Conservation (phyloP, 2,329 filamentous ascomycete genomes). For the Harringtonia lauricola region DNA sequence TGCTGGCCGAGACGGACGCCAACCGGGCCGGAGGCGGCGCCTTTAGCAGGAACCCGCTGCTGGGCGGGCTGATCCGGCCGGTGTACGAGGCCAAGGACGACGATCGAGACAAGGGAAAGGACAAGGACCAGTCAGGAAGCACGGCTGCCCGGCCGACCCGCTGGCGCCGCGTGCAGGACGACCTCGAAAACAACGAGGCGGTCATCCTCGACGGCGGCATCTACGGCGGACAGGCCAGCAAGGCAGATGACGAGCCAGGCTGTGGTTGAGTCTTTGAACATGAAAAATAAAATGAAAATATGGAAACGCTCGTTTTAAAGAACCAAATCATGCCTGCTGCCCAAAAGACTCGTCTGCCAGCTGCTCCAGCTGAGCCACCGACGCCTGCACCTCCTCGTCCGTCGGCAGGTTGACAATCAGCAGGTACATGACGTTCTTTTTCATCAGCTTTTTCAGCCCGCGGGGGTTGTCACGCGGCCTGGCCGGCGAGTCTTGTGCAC, state of each 20-base stretch:
- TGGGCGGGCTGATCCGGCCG: conserved; percentile 53
- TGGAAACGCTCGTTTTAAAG: too few relatives aligned
- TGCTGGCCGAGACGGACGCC: conserved; percentile 21
- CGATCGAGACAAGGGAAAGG: conserved; percentile 26
- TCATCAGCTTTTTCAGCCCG: background rate
- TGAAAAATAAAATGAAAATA: background rate
- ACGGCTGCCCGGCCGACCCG: conserved; percentile 12
- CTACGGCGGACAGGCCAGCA: conserved; percentile 22
- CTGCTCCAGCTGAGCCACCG: conserved; percentile 9
- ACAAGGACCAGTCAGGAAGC: background rate
- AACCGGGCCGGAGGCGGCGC: conserved; percentile 36
- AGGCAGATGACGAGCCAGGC: background rate
- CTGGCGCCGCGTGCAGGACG: conserved; percentile 52
- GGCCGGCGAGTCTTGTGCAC: background rate
- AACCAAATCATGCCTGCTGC: too few relatives aligned
- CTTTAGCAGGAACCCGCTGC: conserved; percentile 58
- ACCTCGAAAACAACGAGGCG: conserved; percentile 45
- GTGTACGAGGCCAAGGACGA: conserved; percentile 32
- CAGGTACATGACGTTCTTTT: conserved; percentile 35
- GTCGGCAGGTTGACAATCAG: conserved; percentile 39
- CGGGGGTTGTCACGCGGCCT: background rate
- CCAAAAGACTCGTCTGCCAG: too few relatives aligned
- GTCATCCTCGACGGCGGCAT: conserved; percentile 48
- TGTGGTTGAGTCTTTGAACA: too few relatives aligned
- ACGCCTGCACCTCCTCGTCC: conserved; percentile 25